Conservation (phyloP, 2,329 filamentous ascomycete genomes). For the Alternaria solani region DNA sequence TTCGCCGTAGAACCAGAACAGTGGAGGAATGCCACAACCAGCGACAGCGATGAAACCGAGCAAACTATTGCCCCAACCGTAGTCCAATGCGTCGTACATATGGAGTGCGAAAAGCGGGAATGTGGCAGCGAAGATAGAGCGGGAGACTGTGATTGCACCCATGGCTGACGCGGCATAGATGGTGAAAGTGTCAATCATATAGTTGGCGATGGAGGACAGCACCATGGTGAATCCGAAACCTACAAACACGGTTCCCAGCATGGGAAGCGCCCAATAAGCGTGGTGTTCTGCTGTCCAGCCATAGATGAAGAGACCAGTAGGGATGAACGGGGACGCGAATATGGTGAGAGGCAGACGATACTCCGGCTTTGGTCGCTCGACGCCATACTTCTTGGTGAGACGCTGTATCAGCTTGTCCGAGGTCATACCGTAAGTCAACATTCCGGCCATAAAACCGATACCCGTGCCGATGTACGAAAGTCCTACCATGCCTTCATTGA, state of each 20-base stretch:
- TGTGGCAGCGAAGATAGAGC: not conserved
- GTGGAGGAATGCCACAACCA: not conserved
- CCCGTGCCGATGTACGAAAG: not conserved
- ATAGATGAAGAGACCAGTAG: conserved; percentile 62
- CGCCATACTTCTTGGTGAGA: conserved; percentile 52
- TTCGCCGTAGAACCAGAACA: not conserved
- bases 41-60: not conserved
- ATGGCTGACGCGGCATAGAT: conserved; percentile 38
- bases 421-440: not conserved
- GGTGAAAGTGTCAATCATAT: conserved; percentile 71
- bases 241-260: conserved; percentile 59
- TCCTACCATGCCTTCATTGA: not conserved
- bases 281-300: conserved; percentile 59
- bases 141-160: not conserved
- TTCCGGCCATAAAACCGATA: not conserved
- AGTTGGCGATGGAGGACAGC: conserved; percentile 64
- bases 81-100: not conserved
- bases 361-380: conserved; percentile 49
- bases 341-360: conserved; percentile 60
- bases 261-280: conserved; percentile 63
- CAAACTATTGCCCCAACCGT: not conserved
- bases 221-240: conserved; percentile 52
- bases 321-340: conserved; percentile 59
- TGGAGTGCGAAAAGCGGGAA: not conserved
- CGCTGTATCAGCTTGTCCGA: not conserved